phyloP scores from a whole-genome alignment of 2,329 filamentous ascomycete species.

The Cladobotryum mycophilum region DNA sequence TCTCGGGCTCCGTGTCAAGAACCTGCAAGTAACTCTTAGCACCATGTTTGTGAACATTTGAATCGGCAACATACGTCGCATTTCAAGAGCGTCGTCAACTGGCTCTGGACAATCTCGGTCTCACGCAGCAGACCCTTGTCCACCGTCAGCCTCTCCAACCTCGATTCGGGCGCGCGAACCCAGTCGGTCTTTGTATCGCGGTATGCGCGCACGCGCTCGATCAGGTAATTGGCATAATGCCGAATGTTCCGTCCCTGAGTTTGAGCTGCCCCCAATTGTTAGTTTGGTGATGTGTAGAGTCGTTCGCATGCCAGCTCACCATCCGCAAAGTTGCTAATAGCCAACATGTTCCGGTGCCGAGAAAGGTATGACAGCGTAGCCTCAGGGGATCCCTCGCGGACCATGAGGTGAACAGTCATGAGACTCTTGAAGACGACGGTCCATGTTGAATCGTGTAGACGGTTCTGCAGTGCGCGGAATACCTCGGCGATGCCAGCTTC shows the following conservation, averaged over 20 bases:
- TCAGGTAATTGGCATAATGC: constrained; percentile 82
- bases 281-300: background rate
- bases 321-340: constrained; percentile 87
- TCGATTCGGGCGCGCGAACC: constrained; percentile 74
- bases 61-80: constrained; percentile 66
- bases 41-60: background rate
- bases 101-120: constrained; percentile 82
- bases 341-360: constrained; percentile 74
- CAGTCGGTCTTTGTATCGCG: constrained; percentile 83
- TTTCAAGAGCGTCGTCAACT: constrained; percentile 77
- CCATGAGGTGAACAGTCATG: constrained; percentile 95
- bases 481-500: constrained; percentile 94
- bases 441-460: constrained; percentile 94
- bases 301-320: constrained; percentile 49
- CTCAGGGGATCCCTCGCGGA: constrained; percentile 86
- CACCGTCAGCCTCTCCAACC: constrained; percentile 77
- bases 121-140: constrained; percentile 90
- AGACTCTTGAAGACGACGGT: constrained; percentile 98
- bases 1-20: constrained; percentile 81
- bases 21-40: constrained; percentile 46
- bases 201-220: constrained; percentile 74
- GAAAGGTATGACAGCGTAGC: constrained; percentile 81
- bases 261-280: constrained; percentile 56
- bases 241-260: constrained; percentile 92
- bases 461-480: constrained; percentile 82